Evolutionary conservation across 1,139 yeast genomes (phyloP).

Genomic region (Lodderomyces theae): DNA sequence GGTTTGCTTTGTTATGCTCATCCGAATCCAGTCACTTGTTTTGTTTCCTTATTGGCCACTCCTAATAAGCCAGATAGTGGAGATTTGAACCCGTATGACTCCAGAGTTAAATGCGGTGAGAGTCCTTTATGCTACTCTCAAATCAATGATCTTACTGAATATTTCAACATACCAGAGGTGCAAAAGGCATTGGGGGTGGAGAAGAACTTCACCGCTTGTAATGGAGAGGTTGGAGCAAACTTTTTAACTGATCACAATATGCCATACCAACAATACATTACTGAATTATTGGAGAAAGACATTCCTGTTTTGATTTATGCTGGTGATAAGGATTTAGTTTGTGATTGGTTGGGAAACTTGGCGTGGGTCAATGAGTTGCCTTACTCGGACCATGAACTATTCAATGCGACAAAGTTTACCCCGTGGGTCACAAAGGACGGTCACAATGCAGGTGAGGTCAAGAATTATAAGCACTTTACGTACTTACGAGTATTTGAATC

Average conservation of each 20-base stretch:
- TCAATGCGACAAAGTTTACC: conserved; percentile 43
- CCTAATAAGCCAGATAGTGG: conserved; percentile 17
- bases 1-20: conserved; percentile 75
- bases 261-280: conserved; percentile 73
- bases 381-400: conserved; percentile 59
- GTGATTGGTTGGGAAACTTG: conserved; percentile 83
- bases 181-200: conserved; percentile 80
- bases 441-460: conserved; percentile 43
- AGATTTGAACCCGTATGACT: conserved; percentile 90
- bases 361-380: conserved; percentile 73
- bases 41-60: conserved; percentile 72
- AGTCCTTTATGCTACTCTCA: conserved; percentile 67
- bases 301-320: conserved; percentile 76
- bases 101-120: conserved; percentile 75
- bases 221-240: conserved; percentile 77
- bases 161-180: conserved; percentile 30
- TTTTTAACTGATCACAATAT: conserved; percentile 66
- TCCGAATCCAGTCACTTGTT: conserved; percentile 79
- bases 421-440: conserved; percentile 30
- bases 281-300: conserved; percentile 52
- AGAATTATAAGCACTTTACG: conserved; percentile 43
- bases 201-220: conserved; percentile 77
- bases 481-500: conserved; percentile 47
- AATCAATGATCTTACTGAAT: conserved; percentile 28
- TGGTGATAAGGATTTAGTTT: conserved; percentile 82